phyloP scores from a whole-genome alignment of 2,329 filamentous ascomycete genomes.

The Aspergillus fructus region DNA sequence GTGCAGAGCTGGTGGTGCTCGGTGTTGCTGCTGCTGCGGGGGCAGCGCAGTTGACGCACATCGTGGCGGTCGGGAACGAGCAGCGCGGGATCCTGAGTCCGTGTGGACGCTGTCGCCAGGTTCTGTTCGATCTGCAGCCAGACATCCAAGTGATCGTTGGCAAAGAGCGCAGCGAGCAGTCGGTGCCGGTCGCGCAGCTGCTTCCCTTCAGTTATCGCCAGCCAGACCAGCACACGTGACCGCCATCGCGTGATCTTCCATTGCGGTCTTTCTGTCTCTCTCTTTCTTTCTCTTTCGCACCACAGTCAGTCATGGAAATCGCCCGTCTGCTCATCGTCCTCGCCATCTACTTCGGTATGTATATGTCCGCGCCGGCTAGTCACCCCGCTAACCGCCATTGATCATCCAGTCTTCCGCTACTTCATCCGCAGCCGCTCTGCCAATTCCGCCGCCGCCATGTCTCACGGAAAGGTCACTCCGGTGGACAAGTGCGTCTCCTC shows the following conservation, averaged over 20 bases:
- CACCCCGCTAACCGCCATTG: neutral
- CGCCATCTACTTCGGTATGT: slow-evolving; percentile 17
- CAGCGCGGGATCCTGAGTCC: slow-evolving; percentile 24
- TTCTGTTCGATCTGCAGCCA: slow-evolving; percentile 27
- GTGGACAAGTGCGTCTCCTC: slow-evolving; percentile 34
- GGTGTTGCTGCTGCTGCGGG: slow-evolving; percentile 26
- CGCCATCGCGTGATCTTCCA: no score
- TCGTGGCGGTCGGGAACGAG: slow-evolving; percentile 26
- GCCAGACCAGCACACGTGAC: no score
- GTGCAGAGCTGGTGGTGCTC: slow-evolving; percentile 29
- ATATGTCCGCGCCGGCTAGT: neutral
- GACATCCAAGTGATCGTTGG: slow-evolving; percentile 24
- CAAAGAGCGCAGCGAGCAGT: neutral
- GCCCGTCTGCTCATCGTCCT: slow-evolving; percentile 12
- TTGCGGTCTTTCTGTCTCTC: no score
- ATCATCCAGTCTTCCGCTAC: slow-evolving; percentile 14
- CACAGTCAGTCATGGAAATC: slow-evolving; percentile 12
- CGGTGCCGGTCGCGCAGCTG: slow-evolving; percentile 4
- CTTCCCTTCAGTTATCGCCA: slow-evolving; percentile 11
- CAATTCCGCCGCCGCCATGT: slow-evolving; percentile 23
- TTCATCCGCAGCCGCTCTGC: slow-evolving; percentile 14
- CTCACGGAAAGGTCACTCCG: slow-evolving; percentile 38
- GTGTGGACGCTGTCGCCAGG: slow-evolving; percentile 30
- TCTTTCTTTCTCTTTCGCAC: no score
- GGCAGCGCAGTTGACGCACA: slow-evolving; percentile 20